A percentile compares a stretch with the other conserved stretches of the same genome.
phyloP scores from a whole-genome alignment of 805 yeast genomes.

The Lachancea quebecensis region DNA sequence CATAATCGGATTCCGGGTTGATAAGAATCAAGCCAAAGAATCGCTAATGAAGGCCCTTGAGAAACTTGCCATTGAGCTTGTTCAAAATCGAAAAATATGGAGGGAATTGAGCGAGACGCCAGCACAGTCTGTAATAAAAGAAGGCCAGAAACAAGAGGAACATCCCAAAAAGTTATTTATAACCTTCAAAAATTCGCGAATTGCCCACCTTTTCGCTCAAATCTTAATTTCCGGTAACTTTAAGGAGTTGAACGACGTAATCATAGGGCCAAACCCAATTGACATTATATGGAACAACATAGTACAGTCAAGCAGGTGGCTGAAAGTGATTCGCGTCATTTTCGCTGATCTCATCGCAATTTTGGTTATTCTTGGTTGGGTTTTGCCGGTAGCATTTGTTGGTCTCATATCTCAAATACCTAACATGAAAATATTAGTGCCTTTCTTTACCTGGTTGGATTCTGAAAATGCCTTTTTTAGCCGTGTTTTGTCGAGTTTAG shows the following conservation, averaged over 20 bases:
- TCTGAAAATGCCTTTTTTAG: slow-evolving; percentile 46
- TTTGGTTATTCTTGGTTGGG: slow-evolving; percentile 57
- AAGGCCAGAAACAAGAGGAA: background rate
- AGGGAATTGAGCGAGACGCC: background rate
- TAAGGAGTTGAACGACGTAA: slow-evolving; percentile 37
- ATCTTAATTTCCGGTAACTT: slow-evolving; percentile 40
- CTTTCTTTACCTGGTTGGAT: slow-evolving; percentile 51
- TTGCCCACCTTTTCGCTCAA: slow-evolving; percentile 62
- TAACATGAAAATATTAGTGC: slow-evolving; percentile 52
- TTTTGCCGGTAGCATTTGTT: slow-evolving; percentile 75
- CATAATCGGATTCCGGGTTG: no score
- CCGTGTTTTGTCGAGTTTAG: slow-evolving; percentile 49
- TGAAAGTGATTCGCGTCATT: slow-evolving; percentile 35
- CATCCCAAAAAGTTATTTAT: slow-evolving; percentile 41
- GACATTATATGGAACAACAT: slow-evolving; percentile 72
- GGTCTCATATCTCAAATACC: slow-evolving; percentile 73
- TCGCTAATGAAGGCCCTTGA: background rate
- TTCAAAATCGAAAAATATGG: background rate
- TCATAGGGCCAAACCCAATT: slow-evolving; percentile 52
- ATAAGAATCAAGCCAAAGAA: background rate
- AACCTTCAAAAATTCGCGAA: slow-evolving; percentile 48
- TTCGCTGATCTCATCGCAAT: slow-evolving; percentile 42
- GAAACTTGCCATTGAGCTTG: background rate
- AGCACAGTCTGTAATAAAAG: background rate
- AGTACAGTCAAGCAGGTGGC: slow-evolving; percentile 32